Conservation (phyloP, 2,329 filamentous ascomycete species). For the Pezicula radicicola region DNA sequence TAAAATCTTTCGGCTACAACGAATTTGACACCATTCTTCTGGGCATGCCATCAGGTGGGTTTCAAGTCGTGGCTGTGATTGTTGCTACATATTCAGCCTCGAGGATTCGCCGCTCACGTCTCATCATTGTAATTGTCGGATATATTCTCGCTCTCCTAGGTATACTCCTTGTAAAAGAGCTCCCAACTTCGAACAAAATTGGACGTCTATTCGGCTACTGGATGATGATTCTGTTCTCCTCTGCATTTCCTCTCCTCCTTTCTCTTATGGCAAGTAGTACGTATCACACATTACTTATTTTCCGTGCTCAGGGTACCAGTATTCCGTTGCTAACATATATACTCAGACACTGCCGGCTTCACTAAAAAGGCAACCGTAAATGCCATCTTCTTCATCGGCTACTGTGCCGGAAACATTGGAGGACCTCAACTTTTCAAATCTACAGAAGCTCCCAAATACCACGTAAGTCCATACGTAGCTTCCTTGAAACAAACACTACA, state of each 20-base stretch:
- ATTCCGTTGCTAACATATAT: conserved; percentile 49
- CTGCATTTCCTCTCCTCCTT: conserved; percentile 16
- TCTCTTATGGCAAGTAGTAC: conserved; percentile 47
- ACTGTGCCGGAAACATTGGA: conserved; percentile 49
- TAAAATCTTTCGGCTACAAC: conserved; percentile 32
- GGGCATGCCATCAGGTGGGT: conserved; percentile 60
- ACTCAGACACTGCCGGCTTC: conserved; percentile 47
- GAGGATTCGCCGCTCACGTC: conserved; percentile 8
- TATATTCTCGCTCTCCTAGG: conserved; percentile 51
- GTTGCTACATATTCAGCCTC: conserved; percentile 8
- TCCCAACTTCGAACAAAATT: conserved; percentile 48
- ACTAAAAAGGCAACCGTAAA: conserved; percentile 49
- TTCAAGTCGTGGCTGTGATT: conserved; percentile 8
- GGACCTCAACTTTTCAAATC: conserved; percentile 27
- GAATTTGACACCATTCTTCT: conserved; percentile 31
- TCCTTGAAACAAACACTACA: not conserved
- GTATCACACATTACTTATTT: not conserved
- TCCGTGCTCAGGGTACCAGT: conserved; percentile 44
- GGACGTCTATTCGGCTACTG: conserved; percentile 45
- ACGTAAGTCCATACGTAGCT: conserved; percentile 2
- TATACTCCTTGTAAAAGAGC: conserved; percentile 52
- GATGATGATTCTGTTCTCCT: conserved; percentile 64
- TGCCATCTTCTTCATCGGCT: conserved; percentile 46
- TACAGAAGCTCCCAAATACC: conserved; percentile 11
- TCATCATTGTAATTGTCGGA: conserved; percentile 11